Base-by-base conservation (phyloP, 441 rosid species). In the Jatropha multifida region DNA sequence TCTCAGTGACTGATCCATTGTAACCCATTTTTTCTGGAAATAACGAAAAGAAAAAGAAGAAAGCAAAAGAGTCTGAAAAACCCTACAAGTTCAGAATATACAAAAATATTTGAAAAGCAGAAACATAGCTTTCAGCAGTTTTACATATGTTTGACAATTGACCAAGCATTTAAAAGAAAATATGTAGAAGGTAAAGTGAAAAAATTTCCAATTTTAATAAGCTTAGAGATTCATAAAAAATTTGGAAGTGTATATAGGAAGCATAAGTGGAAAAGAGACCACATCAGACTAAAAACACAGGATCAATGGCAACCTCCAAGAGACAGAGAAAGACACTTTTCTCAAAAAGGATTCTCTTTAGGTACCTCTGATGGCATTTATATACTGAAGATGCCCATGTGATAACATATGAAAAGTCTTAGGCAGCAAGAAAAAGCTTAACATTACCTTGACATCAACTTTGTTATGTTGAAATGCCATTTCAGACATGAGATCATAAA, bases 401-500 rank as follows among this genome's bases (percentile, higher is more conserved):
- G 61, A 60, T 3, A 60, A 9, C 11, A 60, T 26, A 26, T 26
- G 6, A 60, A 26, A 27, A 26, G 64, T 11, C 26, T 27, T 60
- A 37, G 9, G 64, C 64, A 8, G 38, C 15, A 26, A 20, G 64
- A 4, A 26, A 60, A 27, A 60, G 38, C 40, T 26, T 60, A 38
- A 61, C 2, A 27, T 61, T 61, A 61, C 65, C 65, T 61, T 61
- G 18, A 61, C 88, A 78, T 88, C 86, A 69, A 90, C 85, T 55
- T 87, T 86, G 73, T 82, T 69, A 18, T 77, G 88, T 65, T 66
- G 92, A 83, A 90, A 90, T 72, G 92, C 89, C 94, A 90, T 90
- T 80, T 88, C 91, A 75, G 92, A 83, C 92, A 88, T 90, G 80
- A 90, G 90, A 79, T 88, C 94, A 77, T 87, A 90, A 67, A 87